These are phyloP conservation scores for Colletotrichum sp. DNA, from an alignment of 2,329 filamentous ascomycete genomes.

Conservation along the genomic window DNA sequence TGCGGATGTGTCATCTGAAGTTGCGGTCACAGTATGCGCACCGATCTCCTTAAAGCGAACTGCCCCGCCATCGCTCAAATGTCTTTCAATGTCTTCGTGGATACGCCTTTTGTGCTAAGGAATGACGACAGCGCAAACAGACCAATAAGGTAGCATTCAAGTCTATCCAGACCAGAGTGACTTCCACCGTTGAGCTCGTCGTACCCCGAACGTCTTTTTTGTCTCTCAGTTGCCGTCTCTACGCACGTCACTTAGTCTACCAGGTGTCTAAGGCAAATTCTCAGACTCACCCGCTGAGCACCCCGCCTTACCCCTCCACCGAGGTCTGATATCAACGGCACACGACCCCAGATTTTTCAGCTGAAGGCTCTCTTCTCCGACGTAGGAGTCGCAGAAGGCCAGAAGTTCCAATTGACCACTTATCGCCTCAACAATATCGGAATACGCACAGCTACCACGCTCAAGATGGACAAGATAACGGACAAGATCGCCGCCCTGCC, in stretches of 20 bases:
- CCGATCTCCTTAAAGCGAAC: not conserved
- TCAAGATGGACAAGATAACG: slow-evolving; percentile 82
- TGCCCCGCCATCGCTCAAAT: slow-evolving; percentile 12
- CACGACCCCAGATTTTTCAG: not conserved
- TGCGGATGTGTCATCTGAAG: not conserved
- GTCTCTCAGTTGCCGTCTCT: not conserved
- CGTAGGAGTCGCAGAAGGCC: not conserved
- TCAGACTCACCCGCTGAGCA: not conserved
- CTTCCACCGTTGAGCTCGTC: not conserved
- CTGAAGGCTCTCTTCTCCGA: not conserved
- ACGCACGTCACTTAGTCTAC: not conserved
- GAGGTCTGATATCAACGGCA: not conserved
- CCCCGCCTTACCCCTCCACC: slow-evolving; percentile 13
- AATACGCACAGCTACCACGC: not conserved
- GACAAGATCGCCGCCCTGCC: slow-evolving; percentile 93
- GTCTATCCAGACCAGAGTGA: not conserved
- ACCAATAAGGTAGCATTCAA: slow-evolving; percentile 5
- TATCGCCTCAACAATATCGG: not conserved
- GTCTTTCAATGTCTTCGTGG: slow-evolving; percentile 18
- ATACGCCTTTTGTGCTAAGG: not conserved
- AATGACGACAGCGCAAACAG: slow-evolving; percentile 18
- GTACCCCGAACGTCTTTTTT: not conserved
- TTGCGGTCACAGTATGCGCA: slow-evolving; percentile 7
- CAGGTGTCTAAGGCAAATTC: not conserved
- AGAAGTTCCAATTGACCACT: not conserved